phyloP scores from a whole-genome alignment of 768 basidiomycete genomes.

The Ephemerocybe angulata region DNA sequence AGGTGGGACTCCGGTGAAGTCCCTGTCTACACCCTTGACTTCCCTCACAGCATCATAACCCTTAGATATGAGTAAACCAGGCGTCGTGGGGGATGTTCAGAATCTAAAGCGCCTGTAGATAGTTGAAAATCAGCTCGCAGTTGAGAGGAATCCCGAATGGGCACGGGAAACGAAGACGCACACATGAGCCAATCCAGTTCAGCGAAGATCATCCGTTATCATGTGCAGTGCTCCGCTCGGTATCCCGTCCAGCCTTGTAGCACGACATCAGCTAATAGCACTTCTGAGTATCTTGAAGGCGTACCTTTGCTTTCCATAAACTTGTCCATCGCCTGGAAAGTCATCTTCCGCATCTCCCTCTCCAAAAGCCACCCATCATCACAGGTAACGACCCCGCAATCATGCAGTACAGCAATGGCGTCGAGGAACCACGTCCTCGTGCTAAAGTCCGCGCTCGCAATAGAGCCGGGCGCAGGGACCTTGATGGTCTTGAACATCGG shows the following conservation, averaged over 20 bases:
- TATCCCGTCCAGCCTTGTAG: constrained; percentile 30
- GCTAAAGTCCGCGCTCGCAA: constrained; percentile 35
- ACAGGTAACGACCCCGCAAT: constrained; percentile 45
- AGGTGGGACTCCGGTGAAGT: no score
- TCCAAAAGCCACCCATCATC: constrained; percentile 48
- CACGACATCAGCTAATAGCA: not conserved
- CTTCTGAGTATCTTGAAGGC: not conserved
- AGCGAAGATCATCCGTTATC: constrained; percentile 3
- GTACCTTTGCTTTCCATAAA: constrained; percentile 44
- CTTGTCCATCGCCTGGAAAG: constrained; percentile 47
- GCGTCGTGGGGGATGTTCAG: no score
- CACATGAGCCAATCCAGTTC: no score
- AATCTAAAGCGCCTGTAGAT: no score
- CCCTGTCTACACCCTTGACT: no score
- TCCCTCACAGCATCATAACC: no score
- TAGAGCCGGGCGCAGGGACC: constrained; percentile 30
- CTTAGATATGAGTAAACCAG: no score
- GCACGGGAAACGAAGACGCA: no score
- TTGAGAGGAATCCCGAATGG: no score
- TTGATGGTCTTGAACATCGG: constrained; percentile 43
- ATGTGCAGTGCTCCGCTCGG: constrained; percentile 29
- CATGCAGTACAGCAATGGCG: constrained; percentile 43
- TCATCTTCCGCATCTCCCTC: constrained; percentile 42
- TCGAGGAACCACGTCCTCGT: constrained; percentile 48
- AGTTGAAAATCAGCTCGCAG: no score